Conservation (phyloP, 1,139 yeast species). For the Maudiozyma humilis region DNA sequence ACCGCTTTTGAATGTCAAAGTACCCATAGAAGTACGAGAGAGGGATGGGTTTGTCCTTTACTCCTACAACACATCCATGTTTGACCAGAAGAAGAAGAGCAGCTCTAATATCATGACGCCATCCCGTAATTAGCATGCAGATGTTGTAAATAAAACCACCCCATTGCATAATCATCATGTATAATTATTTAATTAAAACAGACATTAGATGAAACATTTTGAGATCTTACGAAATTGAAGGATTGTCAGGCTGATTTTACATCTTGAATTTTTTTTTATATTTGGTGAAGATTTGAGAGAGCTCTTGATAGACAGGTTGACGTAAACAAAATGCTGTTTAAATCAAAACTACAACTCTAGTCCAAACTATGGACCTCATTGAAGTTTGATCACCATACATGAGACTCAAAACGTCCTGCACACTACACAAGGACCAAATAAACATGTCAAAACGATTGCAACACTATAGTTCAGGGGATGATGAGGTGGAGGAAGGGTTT, state of each 20-base stretch:
- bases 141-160: background rate
- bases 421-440: background rate
- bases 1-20: conserved; percentile 31
- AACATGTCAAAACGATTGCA: background rate
- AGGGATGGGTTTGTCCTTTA: conserved; percentile 33
- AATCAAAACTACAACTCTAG: no score
- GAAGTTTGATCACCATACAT: no score
- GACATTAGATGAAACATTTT: background rate
- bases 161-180: background rate
- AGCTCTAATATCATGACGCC: conserved; percentile 4
- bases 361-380: no score
- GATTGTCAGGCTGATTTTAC: no score
- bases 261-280: no score
- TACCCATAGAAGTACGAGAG: conserved; percentile 32
- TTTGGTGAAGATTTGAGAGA: no score
- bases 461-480: background rate
- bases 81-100: background rate
- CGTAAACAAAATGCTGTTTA: no score
- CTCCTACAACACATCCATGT: conserved; percentile 20
- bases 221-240: no score
- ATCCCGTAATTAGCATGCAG: background rate
- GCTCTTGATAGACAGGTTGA: no score
- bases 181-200: background rate
- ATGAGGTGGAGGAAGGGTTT: conserved; percentile 9
- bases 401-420: background rate